A percentile compares a stretch with the other conserved stretches of the same genome.
phyloP scores from a whole-genome alignment of 2,329 filamentous ascomycete species.

The Pseudogymnoascus sp. region DNA sequence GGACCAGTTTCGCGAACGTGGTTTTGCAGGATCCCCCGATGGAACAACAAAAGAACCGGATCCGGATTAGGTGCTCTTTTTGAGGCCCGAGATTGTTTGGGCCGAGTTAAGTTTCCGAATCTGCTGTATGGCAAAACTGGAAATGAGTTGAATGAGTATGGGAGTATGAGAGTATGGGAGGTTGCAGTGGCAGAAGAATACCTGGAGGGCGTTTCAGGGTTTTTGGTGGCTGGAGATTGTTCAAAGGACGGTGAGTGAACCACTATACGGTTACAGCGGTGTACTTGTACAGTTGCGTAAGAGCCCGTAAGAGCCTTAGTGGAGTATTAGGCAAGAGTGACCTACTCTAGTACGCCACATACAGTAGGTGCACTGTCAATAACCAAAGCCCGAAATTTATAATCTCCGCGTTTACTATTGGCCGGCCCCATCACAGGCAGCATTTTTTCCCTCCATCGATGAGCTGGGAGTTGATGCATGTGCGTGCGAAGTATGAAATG shows the following conservation, averaged over 20 bases:
- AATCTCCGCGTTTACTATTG: neutral
- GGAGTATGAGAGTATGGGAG: neutral
- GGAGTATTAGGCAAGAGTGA: conserved; percentile 8
- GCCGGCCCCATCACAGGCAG: neutral
- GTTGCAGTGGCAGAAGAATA: neutral
- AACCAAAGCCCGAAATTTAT: conserved; percentile 1
- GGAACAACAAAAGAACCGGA: neutral
- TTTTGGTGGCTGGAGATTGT: neutral
- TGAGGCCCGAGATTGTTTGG: conserved; percentile 1
- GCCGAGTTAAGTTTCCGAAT: neutral
- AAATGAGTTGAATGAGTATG: neutral
- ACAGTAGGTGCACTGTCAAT: neutral
- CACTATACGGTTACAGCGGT: neutral
- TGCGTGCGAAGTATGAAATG: neutral
- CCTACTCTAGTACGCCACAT: neutral
- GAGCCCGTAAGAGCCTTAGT: conserved; percentile 5
- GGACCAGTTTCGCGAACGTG: neutral
- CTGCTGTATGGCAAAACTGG: neutral
- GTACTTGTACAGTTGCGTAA: neutral
- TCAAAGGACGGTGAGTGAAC: conserved; percentile 7
- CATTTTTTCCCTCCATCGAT: neutral
- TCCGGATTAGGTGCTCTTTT: neutral
- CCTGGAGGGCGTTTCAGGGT: neutral
- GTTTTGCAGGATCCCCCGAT: neutral
- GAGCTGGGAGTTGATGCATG: neutral